phyloP scores from a whole-genome alignment of 306 rosid species.

The Pyrus bretschneideri region DNA sequence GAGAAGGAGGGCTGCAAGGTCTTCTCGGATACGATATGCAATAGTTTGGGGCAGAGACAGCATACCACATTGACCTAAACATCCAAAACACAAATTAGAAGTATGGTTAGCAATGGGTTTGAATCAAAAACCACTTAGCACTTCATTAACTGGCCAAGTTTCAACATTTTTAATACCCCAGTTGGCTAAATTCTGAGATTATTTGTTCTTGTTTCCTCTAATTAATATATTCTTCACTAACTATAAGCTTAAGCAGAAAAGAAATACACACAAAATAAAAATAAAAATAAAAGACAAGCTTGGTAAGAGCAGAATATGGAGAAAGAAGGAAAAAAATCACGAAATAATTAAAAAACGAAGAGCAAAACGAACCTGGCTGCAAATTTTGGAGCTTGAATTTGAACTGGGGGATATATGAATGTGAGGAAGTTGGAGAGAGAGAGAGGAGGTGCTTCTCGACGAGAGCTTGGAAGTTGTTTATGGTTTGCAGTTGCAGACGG shows the following conservation, averaged over 20 bases:
- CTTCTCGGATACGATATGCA: conserved; percentile 32
- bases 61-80: conserved; percentile 64
- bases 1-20: conserved; percentile 15
- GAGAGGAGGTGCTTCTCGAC: not conserved
- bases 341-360: not conserved
- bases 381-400: not conserved
- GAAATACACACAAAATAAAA: not conserved
- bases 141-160: not conserved
- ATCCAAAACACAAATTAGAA: not conserved
- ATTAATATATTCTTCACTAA: not conserved
- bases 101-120: not conserved
- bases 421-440: not conserved
- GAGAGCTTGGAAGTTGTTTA: not conserved
- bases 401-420: not conserved
- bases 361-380: not conserved
- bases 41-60: conserved; percentile 36
- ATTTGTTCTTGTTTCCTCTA: not conserved
- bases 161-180: not conserved
- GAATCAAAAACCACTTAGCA: not conserved
- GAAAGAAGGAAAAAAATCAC: not conserved
- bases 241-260: not conserved
- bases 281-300: not conserved
- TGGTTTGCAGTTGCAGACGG: not conserved
- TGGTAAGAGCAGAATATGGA: not conserved
- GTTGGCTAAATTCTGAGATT: not conserved